Base-by-base conservation (phyloP, 257 asterid genomes). In the Jaltomata sinuosa region DNA sequence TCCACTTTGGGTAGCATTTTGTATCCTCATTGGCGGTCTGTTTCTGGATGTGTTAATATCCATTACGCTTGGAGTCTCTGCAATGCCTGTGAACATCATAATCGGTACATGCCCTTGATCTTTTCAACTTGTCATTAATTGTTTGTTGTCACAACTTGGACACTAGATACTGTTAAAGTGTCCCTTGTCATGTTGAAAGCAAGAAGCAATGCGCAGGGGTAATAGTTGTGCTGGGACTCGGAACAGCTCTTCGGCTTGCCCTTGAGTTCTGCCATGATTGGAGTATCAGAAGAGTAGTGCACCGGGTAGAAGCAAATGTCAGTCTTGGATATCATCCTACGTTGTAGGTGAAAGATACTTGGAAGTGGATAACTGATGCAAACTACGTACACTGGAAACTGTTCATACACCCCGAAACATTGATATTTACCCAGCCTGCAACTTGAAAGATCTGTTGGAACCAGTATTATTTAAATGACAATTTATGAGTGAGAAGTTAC, bases 1-100 rank as follows among this genome's bases (percentile, higher is more conserved):
- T 86, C 95, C 94, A 64, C 94, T 94, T 83, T 92, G 98, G 97
- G 91, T 94, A 79, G 98, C 98, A 42, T 91, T 94, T 85, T 91
- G 91, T 8, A 92, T 94, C 89, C 95, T 94, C 55, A 87, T 93
- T 10, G 97, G 94, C 27, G 95, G 97, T 79, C 98, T 94, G 83
- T 67, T 91, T 86, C 84, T 93, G 91, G 98, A 94, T 82, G 94
- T 94, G 87, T 92, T 94, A 84, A 92, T 93, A 84, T 91, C 97
- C 11, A 86, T 94, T 42, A 90, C 94, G 55, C 92, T 94, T 29
- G 97, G 98, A 38, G 95, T 94, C 74, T 93, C 98, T 16, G 95
- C 97, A 55, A 91, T 94, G 78, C 98, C 97, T 9, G 92, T 92
- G 79, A 94, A 94, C 90, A 91, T 92, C 84, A 94, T 94, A 84